Percentiles rank a stretch among this genome's conserved stretches.
These are phyloP conservation scores for Stagonosporopsis cucurbitacearum DNA, from an alignment of 2,329 filamentous ascomycete species.

Conservation along the genomic window DNA sequence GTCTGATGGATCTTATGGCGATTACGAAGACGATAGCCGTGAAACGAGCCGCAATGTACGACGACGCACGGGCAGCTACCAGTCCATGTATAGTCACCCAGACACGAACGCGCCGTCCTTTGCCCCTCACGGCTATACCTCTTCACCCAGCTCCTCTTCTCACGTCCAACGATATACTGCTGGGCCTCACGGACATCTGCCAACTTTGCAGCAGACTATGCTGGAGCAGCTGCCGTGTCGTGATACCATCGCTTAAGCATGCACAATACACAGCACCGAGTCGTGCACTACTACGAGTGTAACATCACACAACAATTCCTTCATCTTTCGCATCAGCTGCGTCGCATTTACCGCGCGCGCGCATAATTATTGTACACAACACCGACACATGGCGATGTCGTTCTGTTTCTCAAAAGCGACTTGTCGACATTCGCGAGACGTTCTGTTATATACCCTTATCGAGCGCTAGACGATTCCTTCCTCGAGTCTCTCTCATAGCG, in stretches of 20 bases:
- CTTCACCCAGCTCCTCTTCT: neutral
- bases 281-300: neutral
- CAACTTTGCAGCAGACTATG: conserved; percentile 2
- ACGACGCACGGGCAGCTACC: conserved; percentile 46
- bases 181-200: conserved; percentile 21
- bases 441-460: conserved; percentile 16
- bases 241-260: conserved; percentile 23
- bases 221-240: conserved; percentile 23
- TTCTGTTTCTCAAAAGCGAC: neutral
- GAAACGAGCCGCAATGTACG: conserved; percentile 48
- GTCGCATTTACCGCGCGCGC: neutral
- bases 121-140: conserved; percentile 26
- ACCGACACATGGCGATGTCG: neutral
- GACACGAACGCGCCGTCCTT: conserved; percentile 29
- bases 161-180: conserved; percentile 10
- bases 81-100: conserved; percentile 31
- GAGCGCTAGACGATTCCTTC: conserved; percentile 1
- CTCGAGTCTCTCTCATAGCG: neutral
- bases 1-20: conserved; percentile 42
- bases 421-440: neutral
- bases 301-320: neutral
- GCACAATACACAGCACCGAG: neutral
- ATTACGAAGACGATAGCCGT: conserved; percentile 39
- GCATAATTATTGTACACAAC: neutral
- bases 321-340: neutral